phyloP scores from a whole-genome alignment of 805 yeast species.

The Lipomyces mesembrius region DNA sequence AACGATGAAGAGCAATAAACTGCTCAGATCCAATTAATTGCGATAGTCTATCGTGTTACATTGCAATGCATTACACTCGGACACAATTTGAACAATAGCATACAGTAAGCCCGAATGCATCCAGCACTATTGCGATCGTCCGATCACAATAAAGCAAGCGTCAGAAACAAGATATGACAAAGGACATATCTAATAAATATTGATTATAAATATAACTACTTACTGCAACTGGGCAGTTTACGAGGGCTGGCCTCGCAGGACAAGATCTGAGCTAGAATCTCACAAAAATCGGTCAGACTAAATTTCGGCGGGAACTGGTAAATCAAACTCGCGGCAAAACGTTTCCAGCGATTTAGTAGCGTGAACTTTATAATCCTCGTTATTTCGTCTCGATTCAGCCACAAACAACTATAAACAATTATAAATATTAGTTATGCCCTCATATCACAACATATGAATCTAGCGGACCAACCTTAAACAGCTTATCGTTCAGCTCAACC shows the following conservation, averaged over 20 bases:
- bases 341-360: conserved; percentile 60
- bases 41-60: neutral
- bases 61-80: neutral
- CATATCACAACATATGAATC: neutral
- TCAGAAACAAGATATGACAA: neutral
- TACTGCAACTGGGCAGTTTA: neutral
- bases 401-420: conserved; percentile 50
- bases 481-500: conserved; percentile 44
- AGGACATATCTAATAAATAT: neutral
- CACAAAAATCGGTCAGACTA: neutral
- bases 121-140: neutral
- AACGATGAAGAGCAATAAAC: neutral
- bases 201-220: neutral
- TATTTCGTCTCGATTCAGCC: conserved; percentile 68
- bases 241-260: too few relatives aligned
- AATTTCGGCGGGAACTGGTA: conserved; percentile 19
- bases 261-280: too few relatives aligned
- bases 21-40: neutral
- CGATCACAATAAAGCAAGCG: neutral
- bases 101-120: too few relatives aligned
- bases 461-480: conserved; percentile 24
- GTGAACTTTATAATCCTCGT: conserved; percentile 63
- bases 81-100: too few relatives aligned
- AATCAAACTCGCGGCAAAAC: conserved; percentile 42
- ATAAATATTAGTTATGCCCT: neutral